Conservation (phyloP, 2,329 filamentous ascomycete species). For the Juglanconis juglandina region DNA sequence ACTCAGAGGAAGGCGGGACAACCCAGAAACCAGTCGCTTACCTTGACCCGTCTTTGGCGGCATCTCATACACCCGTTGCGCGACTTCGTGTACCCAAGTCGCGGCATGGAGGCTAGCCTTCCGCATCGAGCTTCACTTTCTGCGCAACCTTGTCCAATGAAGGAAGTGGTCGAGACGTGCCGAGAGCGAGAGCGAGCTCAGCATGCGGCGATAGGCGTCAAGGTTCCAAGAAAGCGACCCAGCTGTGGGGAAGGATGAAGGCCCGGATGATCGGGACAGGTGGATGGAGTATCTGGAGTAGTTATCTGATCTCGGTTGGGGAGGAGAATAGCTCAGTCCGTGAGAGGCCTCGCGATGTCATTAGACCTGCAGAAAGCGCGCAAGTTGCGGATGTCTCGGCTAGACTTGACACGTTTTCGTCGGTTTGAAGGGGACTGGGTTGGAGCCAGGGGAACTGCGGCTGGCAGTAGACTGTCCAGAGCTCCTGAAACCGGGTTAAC, state of each 20-base stretch:
- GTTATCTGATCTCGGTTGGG: background rate
- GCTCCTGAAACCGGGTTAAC: conserved; percentile 12
- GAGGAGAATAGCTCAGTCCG: background rate
- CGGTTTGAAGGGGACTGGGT: conserved; percentile 3
- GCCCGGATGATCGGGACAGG: conserved; percentile 1
- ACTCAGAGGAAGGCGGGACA: background rate
- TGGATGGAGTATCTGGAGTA: background rate
- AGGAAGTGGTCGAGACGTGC: background rate
- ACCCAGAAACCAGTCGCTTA: conserved; percentile 3
- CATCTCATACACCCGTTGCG: conserved; percentile 21
- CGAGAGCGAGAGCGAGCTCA: conserved; percentile 17
- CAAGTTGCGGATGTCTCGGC: conserved; percentile 6
- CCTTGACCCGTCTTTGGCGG: conserved; percentile 22
- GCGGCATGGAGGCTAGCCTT: conserved; percentile 18
- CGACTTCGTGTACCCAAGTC: conserved; percentile 23
- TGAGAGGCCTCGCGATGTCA: conserved; percentile 2
- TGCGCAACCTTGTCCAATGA: conserved; percentile 1
- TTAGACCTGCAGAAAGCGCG: background rate
- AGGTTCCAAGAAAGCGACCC: background rate
- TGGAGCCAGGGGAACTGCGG: background rate
- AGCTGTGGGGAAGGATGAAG: background rate
- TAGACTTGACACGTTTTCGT: conserved; percentile 10
- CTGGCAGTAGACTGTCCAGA: background rate
- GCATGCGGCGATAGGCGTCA: background rate
- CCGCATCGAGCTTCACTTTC: background rate